Base-by-base conservation (phyloP, 768 basidiomycete genomes). In the Dendrothele bispora region DNA sequence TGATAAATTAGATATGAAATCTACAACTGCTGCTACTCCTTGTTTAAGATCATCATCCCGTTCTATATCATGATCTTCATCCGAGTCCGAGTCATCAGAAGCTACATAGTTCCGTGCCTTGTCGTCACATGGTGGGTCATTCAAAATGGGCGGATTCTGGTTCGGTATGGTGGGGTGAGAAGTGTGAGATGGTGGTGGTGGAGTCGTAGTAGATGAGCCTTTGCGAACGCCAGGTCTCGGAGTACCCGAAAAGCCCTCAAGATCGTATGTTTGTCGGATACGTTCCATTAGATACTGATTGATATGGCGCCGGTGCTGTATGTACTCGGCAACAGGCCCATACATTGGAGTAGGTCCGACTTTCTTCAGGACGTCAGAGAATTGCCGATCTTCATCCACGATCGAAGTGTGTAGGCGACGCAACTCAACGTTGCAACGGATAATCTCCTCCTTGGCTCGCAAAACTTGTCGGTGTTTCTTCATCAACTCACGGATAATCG, bases 341-440 rank as follows among this genome's bases (percentile, higher is more conserved):
- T 21, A 30, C 24, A 48, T 26, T 17, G 21, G 18, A 14, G 43
- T 5, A 22, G 7, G 12, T 11, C 32, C n/a, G 15, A 46, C 45
- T 15, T 22, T 17, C 14, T 4, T 20, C 5, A 46, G 22, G 32
- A 30, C 36, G n/a, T 7, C 25, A 18, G 12, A 11, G 34, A 48
- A 48, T 17, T 39, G 20, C 6, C 14, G 7, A 6, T 30, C 22
- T 38, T 69, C 63, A 39, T 68, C 59, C 7, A 54, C 7, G 27
- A 68, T 62, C 14, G 18, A 56, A 0, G 63, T 57, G 28, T 51
- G 46, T 5, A 70, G 39, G 0, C 65, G 58, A 1, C 37, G 41
- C 2, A 71, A 58, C 46, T 71, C 70, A 7, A 71, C 46, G 30
- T 71, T 65, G 20, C 63, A 50, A 1, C 61, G 49, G 0, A 25